Evolutionary conservation across 768 basidiomycete genomes (phyloP).

Genomic region (Porphyrellus cyaneotinctus): DNA sequence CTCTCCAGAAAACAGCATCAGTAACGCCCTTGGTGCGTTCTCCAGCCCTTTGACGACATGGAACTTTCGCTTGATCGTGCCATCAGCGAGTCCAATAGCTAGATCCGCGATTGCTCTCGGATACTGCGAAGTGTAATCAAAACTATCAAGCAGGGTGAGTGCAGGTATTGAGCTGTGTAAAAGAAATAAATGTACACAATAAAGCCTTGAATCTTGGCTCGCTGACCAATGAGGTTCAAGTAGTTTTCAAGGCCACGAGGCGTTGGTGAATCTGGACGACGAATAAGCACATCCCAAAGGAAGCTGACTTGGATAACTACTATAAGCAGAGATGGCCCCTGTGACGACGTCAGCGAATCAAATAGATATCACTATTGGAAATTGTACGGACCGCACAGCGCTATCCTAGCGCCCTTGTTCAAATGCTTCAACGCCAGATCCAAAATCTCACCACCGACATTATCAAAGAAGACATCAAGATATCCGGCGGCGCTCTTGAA

Average conservation of each 20-base stretch:
- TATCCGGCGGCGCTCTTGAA: conserved; percentile 69
- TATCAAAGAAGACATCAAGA: conserved; percentile 81
- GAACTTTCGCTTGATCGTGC: conserved; percentile 73
- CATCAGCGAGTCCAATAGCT: conserved; percentile 53
- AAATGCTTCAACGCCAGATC: conserved; percentile 72
- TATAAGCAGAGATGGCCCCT: conserved; percentile 87
- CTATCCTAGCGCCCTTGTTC: conserved; percentile 74
- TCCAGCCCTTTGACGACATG: conserved; percentile 76
- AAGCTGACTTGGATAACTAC: conserved; percentile 38
- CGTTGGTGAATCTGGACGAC: conserved; percentile 45
- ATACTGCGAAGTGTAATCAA: conserved; percentile 69
- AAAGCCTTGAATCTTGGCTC: conserved; percentile 82
- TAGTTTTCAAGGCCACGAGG: conserved; percentile 70
- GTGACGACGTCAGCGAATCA: conserved; percentile 6
- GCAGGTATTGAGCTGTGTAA: too few species aligned
- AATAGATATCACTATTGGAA: background rate
- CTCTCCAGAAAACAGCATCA: conserved; percentile 67
- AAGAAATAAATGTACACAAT: conserved; percentile 53
- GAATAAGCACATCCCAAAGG: background rate
- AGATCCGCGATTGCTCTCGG: conserved; percentile 56
- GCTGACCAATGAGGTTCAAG: conserved; percentile 63
- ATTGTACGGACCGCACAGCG: conserved; percentile 64
- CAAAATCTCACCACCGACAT: conserved; percentile 78
- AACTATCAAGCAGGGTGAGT: conserved; percentile 36
- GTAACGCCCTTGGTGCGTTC: conserved; percentile 63